Percentiles rank a stretch among this genome's conserved stretches.
Evolutionary conservation across 1,284 basidiomycete species (phyloP).

Genomic region (Schizopora paradoxa): DNA sequence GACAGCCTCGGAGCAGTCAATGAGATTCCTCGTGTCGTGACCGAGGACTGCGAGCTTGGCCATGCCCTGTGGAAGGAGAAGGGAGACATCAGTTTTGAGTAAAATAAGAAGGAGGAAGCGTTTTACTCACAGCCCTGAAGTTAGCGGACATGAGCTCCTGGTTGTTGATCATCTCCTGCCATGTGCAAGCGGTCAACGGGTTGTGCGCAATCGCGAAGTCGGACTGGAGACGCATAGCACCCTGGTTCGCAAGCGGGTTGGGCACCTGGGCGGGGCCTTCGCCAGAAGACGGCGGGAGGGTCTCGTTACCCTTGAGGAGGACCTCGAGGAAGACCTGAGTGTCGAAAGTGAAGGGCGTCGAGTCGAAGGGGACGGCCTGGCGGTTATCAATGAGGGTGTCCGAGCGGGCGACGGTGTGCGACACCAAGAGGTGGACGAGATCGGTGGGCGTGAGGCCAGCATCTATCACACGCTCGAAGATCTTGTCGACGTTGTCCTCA

Average conservation of each 20-base stretch:
- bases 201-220: constrained; percentile 26
- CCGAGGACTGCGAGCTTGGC: constrained; percentile 30
- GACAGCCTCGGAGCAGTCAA: constrained; percentile 20
- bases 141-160: constrained; percentile 25
- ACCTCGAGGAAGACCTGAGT: constrained; percentile 21
- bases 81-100: too few species aligned
- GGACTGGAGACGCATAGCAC: constrained; percentile 28
- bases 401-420: constrained; percentile 19
- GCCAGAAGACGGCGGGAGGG: constrained; percentile 16
- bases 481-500: constrained; percentile 25
- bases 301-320: constrained; percentile 18
- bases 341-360: constrained; percentile 21
- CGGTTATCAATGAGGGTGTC: constrained; percentile 18
- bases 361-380: constrained; percentile 19
- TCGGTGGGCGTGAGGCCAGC: constrained; percentile 27
- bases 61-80: constrained; percentile 20
- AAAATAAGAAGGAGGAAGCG: too few species aligned
- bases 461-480: constrained; percentile 23
- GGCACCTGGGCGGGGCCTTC: constrained; percentile 22
- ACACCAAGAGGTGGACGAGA: constrained; percentile 26
- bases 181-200: constrained; percentile 21
- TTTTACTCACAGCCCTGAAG: constrained; percentile 24
- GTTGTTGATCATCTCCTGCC: constrained; percentile 25
- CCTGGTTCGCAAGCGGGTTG: constrained; percentile 21
- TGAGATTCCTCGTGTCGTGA: constrained; percentile 20